Conservation (phyloP, 495 filamentous ascomycete species). For the Trichoderma erinaceum region DNA sequence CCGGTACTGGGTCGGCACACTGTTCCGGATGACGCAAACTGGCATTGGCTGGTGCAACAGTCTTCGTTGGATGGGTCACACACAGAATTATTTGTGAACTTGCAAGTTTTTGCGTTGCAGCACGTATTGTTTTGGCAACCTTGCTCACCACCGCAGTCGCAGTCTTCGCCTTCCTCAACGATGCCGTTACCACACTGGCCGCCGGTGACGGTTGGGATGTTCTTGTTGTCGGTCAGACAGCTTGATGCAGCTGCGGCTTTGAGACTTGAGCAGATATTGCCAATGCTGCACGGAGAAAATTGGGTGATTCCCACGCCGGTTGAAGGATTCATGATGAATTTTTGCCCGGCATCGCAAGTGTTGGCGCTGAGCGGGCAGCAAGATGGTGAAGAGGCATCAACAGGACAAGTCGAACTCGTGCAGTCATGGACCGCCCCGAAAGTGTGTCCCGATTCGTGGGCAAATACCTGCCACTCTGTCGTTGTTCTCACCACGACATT, state of each 20-base stretch:
- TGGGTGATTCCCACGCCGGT: constrained; percentile 61
- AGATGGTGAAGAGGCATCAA: constrained; percentile 52
- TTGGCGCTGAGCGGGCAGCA: constrained; percentile 75
- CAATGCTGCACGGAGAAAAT: constrained; percentile 85
- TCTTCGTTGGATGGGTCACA: constrained; percentile 91
- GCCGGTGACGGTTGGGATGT: constrained; percentile 77
- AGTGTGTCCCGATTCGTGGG: constrained; percentile 91
- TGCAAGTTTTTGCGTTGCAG: constrained; percentile 84
- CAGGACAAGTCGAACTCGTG: constrained; percentile 58
- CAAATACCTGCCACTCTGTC: constrained; percentile 93
- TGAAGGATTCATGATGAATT: constrained; percentile 94
- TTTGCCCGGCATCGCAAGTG: constrained; percentile 66
- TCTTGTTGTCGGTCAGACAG: constrained; percentile 77
- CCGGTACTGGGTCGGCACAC: constrained; percentile 77
- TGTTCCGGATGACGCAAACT: constrained; percentile 57
- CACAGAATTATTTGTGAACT: constrained; percentile 66
- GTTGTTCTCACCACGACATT: constrained; percentile 84
- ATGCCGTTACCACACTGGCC: constrained; percentile 94
- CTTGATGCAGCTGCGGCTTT: constrained; percentile 67
- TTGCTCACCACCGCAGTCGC: constrained; percentile 78
- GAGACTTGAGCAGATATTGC: constrained; percentile 92
- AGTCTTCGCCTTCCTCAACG: constrained; percentile 89
- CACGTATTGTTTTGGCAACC: constrained; percentile 70
- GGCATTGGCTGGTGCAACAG: constrained; percentile 72
- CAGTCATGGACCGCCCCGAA: constrained; percentile 98